Evolutionary conservation across 164 flowering plant species (phyloP).

Genomic region (Hamamelis virginiana): DNA sequence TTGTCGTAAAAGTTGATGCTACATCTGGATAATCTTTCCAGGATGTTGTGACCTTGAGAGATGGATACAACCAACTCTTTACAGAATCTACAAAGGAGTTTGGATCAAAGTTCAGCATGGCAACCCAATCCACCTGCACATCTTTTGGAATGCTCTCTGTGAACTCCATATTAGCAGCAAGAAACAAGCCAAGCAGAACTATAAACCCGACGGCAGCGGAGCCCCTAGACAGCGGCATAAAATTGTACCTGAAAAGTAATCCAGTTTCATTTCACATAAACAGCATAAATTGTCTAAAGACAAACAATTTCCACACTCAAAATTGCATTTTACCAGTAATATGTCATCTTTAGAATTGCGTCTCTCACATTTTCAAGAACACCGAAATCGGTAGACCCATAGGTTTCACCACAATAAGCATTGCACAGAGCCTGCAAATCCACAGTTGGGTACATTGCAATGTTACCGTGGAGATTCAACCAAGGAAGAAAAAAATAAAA

Average conservation of each 20-base stretch:
- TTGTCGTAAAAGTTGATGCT: constrained; percentile 61
- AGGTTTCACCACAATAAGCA: constrained; percentile 79
- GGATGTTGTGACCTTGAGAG: constrained; percentile 63
- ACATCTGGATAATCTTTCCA: constrained; percentile 92
- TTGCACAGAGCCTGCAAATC: constrained; percentile 66
- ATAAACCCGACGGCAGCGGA: constrained; percentile 81
- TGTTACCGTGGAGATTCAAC: not conserved
- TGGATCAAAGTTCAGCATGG: constrained; percentile 70
- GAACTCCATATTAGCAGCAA: constrained; percentile 96
- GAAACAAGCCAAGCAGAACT: constrained; percentile 81
- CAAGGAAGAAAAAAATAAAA: not conserved
- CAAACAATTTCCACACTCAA: not conserved
- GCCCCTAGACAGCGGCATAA: constrained; percentile 96
- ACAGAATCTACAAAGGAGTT: constrained; percentile 58
- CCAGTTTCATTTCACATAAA: not conserved
- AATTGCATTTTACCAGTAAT: constrained; percentile 66
- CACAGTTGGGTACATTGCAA: constrained; percentile 2
- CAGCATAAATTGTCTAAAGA: not conserved
- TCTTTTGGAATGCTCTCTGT: constrained; percentile 75
- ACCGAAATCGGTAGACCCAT: constrained; percentile 67
- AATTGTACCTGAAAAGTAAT: constrained; percentile 75
- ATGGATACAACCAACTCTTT: constrained; percentile 79
- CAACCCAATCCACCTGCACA: constrained; percentile 95
- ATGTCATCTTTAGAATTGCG: constrained; percentile 83
- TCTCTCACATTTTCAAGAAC: constrained; percentile 69